These are phyloP conservation scores for Papiliotrema nemorosa DNA, from an alignment of 1,284 basidiomycete species.

Conservation along the genomic window DNA sequence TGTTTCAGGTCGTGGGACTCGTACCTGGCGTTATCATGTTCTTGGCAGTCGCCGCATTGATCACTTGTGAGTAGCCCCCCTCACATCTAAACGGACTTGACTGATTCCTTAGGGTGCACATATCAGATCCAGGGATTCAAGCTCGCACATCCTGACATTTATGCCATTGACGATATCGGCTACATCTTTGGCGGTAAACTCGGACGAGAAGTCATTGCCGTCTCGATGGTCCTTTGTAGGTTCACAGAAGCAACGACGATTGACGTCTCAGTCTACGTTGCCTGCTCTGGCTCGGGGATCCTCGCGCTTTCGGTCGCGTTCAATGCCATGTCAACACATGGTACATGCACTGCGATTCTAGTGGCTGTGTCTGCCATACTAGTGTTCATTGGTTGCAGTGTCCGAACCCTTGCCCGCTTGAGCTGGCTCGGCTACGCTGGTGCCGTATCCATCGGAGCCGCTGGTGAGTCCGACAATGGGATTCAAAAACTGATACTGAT, in stretches of 20 bases:
- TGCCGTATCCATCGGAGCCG: no score
- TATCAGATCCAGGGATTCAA: constrained; percentile 60
- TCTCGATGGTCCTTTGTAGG: constrained; percentile 52
- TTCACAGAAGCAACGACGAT: not conserved
- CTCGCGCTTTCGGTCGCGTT: constrained; percentile 15
- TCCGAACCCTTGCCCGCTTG: no score
- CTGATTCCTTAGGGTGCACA: constrained; percentile 54
- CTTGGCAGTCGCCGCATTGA: not conserved
- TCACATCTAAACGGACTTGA: not conserved
- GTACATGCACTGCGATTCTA: constrained; percentile 6
- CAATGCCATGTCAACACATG: constrained; percentile 16
- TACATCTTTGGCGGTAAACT: constrained; percentile 53
- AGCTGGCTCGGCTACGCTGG: no score
- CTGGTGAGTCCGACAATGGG: no score
- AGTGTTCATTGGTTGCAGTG: no score
- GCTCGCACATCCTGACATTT: constrained; percentile 57
- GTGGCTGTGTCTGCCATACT: not conserved
- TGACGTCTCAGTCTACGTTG: constrained; percentile 1
- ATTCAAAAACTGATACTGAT: no score
- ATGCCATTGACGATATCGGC: constrained; percentile 60
- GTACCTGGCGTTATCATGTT: constrained; percentile 55
- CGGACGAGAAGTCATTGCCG: constrained; percentile 34
- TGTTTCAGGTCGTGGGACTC: constrained; percentile 58
- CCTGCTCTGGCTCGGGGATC: constrained; percentile 9
- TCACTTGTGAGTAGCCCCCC: constrained; percentile 51